A percentile compares a stretch with the other conserved stretches of the same genome.
These are phyloP conservation scores for Colletotrichum sp. DNA, from an alignment of 2,329 filamentous ascomycete genomes.

Conservation along the genomic window DNA sequence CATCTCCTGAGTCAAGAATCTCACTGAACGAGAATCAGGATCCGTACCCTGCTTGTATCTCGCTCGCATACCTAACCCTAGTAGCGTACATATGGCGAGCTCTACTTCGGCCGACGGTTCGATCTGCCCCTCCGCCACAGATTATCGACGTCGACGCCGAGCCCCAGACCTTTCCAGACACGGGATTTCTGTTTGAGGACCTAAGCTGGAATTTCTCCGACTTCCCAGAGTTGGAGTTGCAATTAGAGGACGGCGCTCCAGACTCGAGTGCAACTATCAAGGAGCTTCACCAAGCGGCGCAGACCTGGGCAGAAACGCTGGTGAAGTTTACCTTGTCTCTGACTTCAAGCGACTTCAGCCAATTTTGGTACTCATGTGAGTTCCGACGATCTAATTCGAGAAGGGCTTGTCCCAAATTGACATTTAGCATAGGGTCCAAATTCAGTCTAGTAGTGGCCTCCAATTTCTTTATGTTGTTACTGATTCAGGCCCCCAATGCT, in stretches of 20 bases:
- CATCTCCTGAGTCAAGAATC: neutral
- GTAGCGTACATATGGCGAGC: neutral
- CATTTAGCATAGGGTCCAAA: neutral
- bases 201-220: neutral
- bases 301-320: neutral
- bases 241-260: neutral
- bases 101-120: neutral
- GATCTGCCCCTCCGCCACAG: neutral
- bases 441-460: neutral
- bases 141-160: neutral
- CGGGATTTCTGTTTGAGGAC: neutral
- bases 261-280: neutral
- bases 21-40: neutral
- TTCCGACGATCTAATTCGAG: fast-evolving
- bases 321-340: neutral
- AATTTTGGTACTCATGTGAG: neutral
- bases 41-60: neutral
- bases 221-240: neutral
- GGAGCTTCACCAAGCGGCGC: neutral
- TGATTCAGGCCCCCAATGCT: neutral
- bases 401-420: neutral
- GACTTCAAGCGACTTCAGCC: neutral
- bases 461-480: neutral
- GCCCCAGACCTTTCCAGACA: neutral
- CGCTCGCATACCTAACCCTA: neutral